Evolutionary conservation across 2,329 filamentous ascomycete species (phyloP).

Genomic region (Cryphonectria japonica): DNA sequence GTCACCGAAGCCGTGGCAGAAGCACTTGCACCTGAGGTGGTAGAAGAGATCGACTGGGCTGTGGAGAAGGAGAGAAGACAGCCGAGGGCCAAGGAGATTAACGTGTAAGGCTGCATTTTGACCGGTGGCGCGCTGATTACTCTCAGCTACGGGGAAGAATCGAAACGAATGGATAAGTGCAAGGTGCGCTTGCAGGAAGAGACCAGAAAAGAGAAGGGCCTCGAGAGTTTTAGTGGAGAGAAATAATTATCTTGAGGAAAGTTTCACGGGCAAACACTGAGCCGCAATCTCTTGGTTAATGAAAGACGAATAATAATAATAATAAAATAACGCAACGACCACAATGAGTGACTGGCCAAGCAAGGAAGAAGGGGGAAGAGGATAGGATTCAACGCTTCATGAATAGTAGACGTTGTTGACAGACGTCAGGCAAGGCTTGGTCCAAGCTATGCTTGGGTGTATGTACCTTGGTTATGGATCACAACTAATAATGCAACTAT

Average conservation of each 20-base stretch:
- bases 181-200: not conserved
- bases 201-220: not conserved
- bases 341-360: not conserved
- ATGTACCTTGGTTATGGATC: not conserved
- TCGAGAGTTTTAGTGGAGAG: not conserved
- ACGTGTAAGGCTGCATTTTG: conserved; percentile 31
- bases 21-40: conserved; percentile 22
- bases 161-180: not conserved
- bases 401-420: not conserved
- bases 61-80: conserved; percentile 37
- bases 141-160: not conserved
- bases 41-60: conserved; percentile 39
- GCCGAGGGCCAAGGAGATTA: conserved; percentile 37
- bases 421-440: not conserved
- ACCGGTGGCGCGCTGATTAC: not conserved
- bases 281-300: no score
- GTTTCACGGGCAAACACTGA: no score
- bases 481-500: not conserved
- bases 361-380: not conserved
- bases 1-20: conserved; percentile 23
- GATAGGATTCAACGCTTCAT: not conserved
- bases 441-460: not conserved
- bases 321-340: not conserved
- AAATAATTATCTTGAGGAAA: no score
- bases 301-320: not conserved